A percentile compares a stretch with the other conserved stretches of the same genome.
phyloP scores from a whole-genome alignment of 2,329 filamentous ascomycete species.

The Colletotrichum falcatum region DNA sequence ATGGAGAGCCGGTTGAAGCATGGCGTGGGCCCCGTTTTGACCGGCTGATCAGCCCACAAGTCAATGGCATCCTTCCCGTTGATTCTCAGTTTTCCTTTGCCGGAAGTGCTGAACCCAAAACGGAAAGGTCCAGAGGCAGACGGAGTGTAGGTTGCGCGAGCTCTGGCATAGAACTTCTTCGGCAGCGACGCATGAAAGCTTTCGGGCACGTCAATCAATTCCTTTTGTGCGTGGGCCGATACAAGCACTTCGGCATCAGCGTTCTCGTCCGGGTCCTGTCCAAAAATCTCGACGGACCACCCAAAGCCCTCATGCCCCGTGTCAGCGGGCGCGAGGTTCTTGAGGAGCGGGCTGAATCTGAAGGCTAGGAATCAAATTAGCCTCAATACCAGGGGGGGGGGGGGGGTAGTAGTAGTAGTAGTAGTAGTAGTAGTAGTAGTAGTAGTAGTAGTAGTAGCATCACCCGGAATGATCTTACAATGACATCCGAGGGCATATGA shows the following conservation, averaged over 20 bases:
- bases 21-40: slow-evolving; percentile 37
- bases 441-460: too few species aligned
- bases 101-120: slow-evolving; percentile 40
- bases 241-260: slow-evolving; percentile 15
- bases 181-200: slow-evolving; percentile 36
- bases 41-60: slow-evolving; percentile 41
- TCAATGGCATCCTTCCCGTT: slow-evolving; percentile 45
- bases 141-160: slow-evolving; percentile 29
- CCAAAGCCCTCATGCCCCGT: slow-evolving; percentile 21
- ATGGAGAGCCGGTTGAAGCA: slow-evolving; percentile 41
- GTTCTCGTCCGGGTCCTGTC: slow-evolving; percentile 32
- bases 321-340: slow-evolving; percentile 15
- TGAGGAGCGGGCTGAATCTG: slow-evolving; percentile 38
- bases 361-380: slow-evolving; percentile 21
- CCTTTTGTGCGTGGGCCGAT: slow-evolving; percentile 31
- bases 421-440: too few species aligned
- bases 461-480: slow-evolving; percentile 45
- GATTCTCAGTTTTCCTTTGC: slow-evolving; percentile 46
- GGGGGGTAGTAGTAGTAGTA: too few species aligned
- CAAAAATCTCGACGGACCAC: slow-evolving; percentile 38
- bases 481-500: slow-evolving; percentile 71
- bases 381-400: too few species aligned
- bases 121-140: slow-evolving; percentile 26
- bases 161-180: slow-evolving; percentile 38
- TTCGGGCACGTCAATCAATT: slow-evolving; percentile 38